Conservation (phyloP, 148 eudicot genomes). For the Amaranthus cruentus region DNA sequence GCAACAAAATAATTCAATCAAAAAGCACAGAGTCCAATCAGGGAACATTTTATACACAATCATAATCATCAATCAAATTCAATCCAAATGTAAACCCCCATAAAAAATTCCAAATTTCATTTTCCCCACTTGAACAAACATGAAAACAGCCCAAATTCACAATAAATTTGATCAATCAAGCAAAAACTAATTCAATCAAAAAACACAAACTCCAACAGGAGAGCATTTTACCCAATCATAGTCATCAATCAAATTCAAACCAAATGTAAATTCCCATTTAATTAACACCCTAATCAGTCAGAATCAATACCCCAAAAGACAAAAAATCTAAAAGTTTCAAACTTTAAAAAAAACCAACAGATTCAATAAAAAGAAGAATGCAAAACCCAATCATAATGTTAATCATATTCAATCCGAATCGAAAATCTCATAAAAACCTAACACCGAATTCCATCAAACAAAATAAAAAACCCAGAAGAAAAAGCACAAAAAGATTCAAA, state of each 20-base stretch:
- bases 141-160: not conserved
- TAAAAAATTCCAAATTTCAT: too few species aligned
- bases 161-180: not conserved
- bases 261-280: too few species aligned
- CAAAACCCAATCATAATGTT: not conserved
- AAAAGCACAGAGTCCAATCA: too few species aligned
- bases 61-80: too few species aligned
- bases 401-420: not conserved
- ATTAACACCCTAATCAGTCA: too few species aligned
- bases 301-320: not conserved
- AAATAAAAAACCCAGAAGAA: conserved; percentile 3
- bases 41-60: too few species aligned
- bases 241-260: too few species aligned
- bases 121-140: not conserved
- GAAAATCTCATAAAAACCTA: not conserved
- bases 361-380: not conserved
- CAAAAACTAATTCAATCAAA: not conserved
- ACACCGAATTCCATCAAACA: conserved; percentile 3
- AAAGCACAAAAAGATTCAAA: not conserved
- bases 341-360: not conserved
- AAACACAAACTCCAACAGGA: not conserved
- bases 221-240: too few species aligned
- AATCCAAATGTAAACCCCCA: too few species aligned
- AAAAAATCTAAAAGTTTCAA: not conserved
- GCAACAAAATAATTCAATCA: too few species aligned